Evolutionary conservation across 2,329 filamentous ascomycete genomes (phyloP).

Genomic region (Monascus ruber): DNA sequence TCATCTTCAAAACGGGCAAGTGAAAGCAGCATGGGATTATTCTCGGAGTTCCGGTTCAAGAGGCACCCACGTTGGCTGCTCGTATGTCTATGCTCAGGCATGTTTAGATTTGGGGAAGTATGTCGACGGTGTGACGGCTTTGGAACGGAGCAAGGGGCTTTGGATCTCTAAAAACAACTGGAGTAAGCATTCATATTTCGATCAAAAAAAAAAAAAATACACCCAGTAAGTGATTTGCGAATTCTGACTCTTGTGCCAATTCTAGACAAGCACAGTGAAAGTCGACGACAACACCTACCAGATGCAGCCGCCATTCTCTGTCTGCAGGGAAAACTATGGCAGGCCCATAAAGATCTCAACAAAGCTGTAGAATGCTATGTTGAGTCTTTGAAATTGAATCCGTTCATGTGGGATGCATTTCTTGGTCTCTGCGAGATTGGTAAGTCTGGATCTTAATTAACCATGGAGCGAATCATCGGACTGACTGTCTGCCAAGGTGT

Average conservation of each 20-base stretch:
- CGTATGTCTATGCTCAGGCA: slow-evolving; percentile 83
- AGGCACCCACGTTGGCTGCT: slow-evolving; percentile 70
- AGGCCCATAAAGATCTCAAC: slow-evolving; percentile 65
- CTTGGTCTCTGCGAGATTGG: slow-evolving; percentile 72
- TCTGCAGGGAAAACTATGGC: slow-evolving; percentile 76
- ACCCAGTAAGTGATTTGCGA: too few relatives aligned
- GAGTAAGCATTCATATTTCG: slow-evolving; percentile 44
- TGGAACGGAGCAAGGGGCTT: slow-evolving; percentile 68
- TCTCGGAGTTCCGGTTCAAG: slow-evolving; percentile 60
- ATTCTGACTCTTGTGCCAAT: neutral
- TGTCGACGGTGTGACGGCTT: slow-evolving; percentile 67
- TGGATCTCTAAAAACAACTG: slow-evolving; percentile 68
- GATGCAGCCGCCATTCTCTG: slow-evolving; percentile 77
- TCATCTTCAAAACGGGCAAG: slow-evolving; percentile 69
- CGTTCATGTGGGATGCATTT: slow-evolving; percentile 98
- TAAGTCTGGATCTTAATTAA: slow-evolving; percentile 13
- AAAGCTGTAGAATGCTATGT: slow-evolving; percentile 81
- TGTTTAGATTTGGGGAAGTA: slow-evolving; percentile 69
- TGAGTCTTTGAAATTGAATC: slow-evolving; percentile 77
- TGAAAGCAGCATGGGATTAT: slow-evolving; percentile 74
- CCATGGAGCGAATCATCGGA: slow-evolving; percentile 1
- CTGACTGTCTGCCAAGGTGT: slow-evolving; percentile 46
- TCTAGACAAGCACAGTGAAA: slow-evolving; percentile 61
- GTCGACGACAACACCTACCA: slow-evolving; percentile 59
- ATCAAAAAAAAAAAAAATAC: too few relatives aligned